Percentiles rank a stretch among this genome's conserved stretches.
These are phyloP conservation scores for maize (Zea mays) DNA, from an alignment of 176 grass and related monocot genomes.

Conservation along the genomic window Zm-B73-REFERENCE-NAM-5.0 NC_050096.1:225700501-225701000, in stretches of 20 bases:
- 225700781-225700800: conserved; percentile 65
- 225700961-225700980: conserved; percentile 77
- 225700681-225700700: conserved; percentile 60
- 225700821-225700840: conserved; percentile 65
- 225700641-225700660: conserved; percentile 6
- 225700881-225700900: conserved; percentile 67
- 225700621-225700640: conserved; percentile 36
- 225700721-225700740: neutral
- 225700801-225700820: conserved; percentile 44
- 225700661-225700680: conserved; percentile 41
- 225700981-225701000: conserved; percentile 51
- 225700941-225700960: conserved; percentile 59
- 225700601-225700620: conserved; percentile 67
- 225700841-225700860: conserved; percentile 69
- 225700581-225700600: conserved; percentile 53
- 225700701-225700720: conserved; percentile 1
- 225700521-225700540: conserved; percentile 62
- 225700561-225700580: conserved; percentile 85
- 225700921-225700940: conserved; percentile 9
- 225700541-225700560: conserved; percentile 61
- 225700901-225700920: conserved; percentile 77
- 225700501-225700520: conserved; percentile 70
- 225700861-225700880: conserved; percentile 56
- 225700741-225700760: conserved; percentile 53
- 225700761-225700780: conserved; percentile 68